These are phyloP conservation scores for Thecamonas trahens DNA, from an alignment of 78 protist genomes.

Conservation along the genomic window DNA sequence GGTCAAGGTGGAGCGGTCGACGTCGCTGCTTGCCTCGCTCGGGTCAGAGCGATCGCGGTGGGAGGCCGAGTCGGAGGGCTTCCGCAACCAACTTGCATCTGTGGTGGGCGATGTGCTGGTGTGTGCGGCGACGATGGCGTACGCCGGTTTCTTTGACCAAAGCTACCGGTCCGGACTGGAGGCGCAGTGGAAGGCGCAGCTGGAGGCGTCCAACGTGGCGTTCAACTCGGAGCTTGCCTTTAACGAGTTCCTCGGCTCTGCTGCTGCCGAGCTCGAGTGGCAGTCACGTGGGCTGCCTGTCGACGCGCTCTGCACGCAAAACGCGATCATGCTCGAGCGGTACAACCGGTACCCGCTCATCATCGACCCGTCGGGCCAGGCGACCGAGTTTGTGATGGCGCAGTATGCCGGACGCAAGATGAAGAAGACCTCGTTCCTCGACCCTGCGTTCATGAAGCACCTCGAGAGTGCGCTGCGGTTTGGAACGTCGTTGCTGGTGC, in stretches of 20 bases:
- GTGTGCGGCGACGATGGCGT: conserved; percentile 84
- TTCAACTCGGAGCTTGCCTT: conserved; percentile 49
- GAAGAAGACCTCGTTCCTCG: conserved; percentile 71
- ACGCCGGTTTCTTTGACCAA: conserved; percentile 86
- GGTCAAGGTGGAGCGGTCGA: conserved; percentile 68
- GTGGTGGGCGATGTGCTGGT: conserved; percentile 85
- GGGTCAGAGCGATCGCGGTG: conserved; percentile 76
- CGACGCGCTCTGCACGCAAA: conserved; percentile 90
- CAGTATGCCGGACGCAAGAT: conserved; percentile 52
- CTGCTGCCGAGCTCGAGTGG: conserved; percentile 48
- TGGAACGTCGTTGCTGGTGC: conserved; percentile 85
- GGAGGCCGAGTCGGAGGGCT: conserved; percentile 27
- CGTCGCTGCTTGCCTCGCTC: conserved; percentile 56
- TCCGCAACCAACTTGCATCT: conserved; percentile 57
- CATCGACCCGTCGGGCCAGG: conserved; percentile 96
- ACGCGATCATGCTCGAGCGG: conserved; percentile 87
- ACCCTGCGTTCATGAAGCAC: conserved; percentile 70
- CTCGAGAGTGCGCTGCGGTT: conserved; percentile 80
- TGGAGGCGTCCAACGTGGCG: conserved; percentile 7
- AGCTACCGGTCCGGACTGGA: conserved; percentile 5
- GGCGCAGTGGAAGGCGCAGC: not conserved
- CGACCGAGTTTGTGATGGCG: conserved; percentile 67
- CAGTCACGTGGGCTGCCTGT: conserved; percentile 64
- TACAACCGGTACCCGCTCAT: conserved; percentile 95
- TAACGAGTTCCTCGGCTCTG: conserved; percentile 70